phyloP scores from a whole-genome alignment of 2,329 filamentous ascomycete species.

The Claviceps africana region DNA sequence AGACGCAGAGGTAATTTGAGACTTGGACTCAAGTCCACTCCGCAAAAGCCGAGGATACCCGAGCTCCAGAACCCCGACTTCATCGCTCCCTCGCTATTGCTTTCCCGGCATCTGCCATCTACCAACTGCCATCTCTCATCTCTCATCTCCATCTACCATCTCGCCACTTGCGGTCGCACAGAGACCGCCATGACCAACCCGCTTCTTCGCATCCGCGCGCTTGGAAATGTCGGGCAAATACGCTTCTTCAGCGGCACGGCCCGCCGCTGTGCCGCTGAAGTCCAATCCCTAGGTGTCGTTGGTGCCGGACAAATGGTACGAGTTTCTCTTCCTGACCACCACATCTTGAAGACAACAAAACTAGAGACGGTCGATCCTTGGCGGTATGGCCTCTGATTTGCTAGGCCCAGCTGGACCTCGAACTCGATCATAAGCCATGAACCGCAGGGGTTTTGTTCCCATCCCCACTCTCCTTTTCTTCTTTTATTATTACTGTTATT shows the following conservation, averaged over 20 bases:
- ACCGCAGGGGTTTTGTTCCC: not conserved
- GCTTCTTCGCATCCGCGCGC: slow-evolving; percentile 23
- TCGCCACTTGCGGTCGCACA: slow-evolving; percentile 1
- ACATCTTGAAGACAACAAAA: not conserved
- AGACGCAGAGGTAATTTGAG: not conserved
- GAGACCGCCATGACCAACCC: slow-evolving; percentile 24
- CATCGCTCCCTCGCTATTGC: slow-evolving; percentile 4
- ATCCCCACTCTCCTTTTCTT: not conserved
- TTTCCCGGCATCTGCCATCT: not conserved
- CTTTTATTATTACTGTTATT: not conserved
- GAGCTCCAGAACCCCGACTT: slow-evolving; percentile 9
- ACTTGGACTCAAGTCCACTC: slow-evolving; percentile 2
- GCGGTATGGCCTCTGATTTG: not conserved
- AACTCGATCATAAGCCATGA: not conserved
- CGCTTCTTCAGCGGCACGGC: slow-evolving; percentile 58
- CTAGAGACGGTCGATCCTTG: not conserved
- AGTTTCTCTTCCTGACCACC: slow-evolving; percentile 12
- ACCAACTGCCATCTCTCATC: no score
- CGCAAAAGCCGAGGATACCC: slow-evolving; percentile 30
- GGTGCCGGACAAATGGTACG: slow-evolving; percentile 90
- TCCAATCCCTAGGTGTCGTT: slow-evolving; percentile 81
- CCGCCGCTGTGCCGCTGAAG: slow-evolving; percentile 47
- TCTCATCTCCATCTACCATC: no score
- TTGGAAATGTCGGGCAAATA: slow-evolving; percentile 23
- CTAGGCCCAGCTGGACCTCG: not conserved